phyloP scores from a whole-genome alignment of 2,329 filamentous ascomycete species.

The Annulohypoxylon truncatum region DNA sequence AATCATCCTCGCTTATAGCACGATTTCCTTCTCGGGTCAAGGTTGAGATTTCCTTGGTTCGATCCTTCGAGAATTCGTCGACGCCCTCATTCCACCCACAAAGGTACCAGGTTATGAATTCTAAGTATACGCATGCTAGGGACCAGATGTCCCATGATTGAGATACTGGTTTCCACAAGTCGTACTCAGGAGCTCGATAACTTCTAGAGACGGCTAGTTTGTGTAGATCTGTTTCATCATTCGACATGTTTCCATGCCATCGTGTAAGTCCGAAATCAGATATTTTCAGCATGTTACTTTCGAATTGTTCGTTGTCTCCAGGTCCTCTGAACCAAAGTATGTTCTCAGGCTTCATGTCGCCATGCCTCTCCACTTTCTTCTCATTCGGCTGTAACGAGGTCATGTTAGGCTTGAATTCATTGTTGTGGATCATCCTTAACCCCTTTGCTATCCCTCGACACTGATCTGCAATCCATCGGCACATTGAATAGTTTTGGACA shows the following conservation, averaged over 20 bases:
- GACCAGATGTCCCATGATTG: conserved; percentile 34
- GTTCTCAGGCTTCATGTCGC: conserved; percentile 23
- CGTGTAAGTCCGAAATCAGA: conserved; percentile 20
- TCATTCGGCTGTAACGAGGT: neutral
- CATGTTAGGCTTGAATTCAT: neutral
- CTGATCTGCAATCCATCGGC: conserved; percentile 15
- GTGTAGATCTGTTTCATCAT: neutral
- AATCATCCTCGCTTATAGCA: conserved; percentile 5
- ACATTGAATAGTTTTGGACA: neutral
- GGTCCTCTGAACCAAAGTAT: conserved; percentile 16
- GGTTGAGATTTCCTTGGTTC: neutral
- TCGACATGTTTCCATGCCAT: conserved; percentile 6
- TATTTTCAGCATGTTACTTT: conserved; percentile 1
- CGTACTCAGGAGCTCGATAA: conserved; percentile 17
- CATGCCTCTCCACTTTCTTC: conserved; percentile 9
- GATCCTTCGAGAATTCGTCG: conserved; percentile 15
- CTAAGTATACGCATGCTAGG: conserved; percentile 31
- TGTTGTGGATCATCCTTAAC: conserved; percentile 12
- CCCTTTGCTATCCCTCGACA: conserved; percentile 15
- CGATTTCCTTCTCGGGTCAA: neutral
- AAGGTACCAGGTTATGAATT: conserved; percentile 38
- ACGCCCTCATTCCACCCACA: conserved; percentile 27
- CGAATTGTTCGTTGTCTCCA: neutral
- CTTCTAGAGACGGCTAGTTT: neutral
- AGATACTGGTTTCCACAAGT: neutral